phyloP scores from a whole-genome alignment of 148 eudicot genomes.

The Camellia granthamiana region DNA sequence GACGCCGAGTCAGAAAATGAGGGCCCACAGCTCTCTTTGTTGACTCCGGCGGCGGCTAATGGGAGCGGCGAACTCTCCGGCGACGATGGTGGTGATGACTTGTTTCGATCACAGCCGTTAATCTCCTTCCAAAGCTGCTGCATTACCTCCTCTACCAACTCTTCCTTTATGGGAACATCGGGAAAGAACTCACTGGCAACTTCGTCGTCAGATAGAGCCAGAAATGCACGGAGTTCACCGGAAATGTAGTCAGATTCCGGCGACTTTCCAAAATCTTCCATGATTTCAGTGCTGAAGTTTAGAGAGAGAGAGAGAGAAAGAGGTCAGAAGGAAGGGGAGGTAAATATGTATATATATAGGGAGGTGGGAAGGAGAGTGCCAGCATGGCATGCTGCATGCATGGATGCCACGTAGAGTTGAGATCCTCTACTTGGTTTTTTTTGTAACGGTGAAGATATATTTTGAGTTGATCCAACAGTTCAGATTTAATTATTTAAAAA shows the following conservation, averaged over 20 bases:
- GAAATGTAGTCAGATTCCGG: background rate
- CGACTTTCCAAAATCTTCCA: conserved; percentile 4
- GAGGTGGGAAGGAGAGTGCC: background rate
- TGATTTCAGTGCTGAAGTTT: conserved; percentile 5
- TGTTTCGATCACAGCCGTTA: background rate
- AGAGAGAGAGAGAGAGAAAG: conserved; percentile 5
- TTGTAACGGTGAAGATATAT: no score
- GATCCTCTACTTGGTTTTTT: no score
- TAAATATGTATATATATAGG: background rate
- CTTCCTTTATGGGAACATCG: conserved; percentile 16
- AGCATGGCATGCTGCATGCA: no score
- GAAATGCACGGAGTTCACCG: background rate
- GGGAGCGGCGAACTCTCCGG: background rate
- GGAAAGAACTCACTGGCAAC: background rate
- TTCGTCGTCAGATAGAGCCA: background rate
- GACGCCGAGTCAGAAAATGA: conserved; percentile 7
- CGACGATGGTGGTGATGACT: background rate
- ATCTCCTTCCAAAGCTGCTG: conserved; percentile 21
- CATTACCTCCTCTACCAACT: conserved; percentile 23
- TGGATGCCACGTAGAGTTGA: background rate
- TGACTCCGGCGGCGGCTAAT: background rate
- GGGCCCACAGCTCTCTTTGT: conserved; percentile 17
- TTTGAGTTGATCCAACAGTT: no score
- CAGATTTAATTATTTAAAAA: no score
- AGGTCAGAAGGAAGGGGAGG: background rate